Evolutionary conservation across 139 green algal species (phyloP), one percentile per base, ranked within the genome.

Genomic region (Chlorella sp.): DNA sequence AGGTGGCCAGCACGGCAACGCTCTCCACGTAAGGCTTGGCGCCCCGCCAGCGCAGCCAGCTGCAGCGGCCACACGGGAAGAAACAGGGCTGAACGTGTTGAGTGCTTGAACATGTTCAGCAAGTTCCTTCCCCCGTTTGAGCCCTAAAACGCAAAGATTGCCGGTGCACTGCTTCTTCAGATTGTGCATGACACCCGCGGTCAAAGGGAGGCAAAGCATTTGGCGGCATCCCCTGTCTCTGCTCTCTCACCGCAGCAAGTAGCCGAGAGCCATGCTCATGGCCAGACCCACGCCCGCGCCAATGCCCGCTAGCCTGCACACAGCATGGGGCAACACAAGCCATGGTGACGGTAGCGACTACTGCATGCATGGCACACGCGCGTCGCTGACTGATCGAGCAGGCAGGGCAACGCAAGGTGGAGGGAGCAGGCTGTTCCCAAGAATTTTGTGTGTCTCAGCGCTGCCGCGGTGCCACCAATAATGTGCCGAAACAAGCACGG

Each of bases 261-360:
- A 87, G 39, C 91, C 85, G 7, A 91, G 94, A 1, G 78, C 36
- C 2, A 94, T 73, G 14, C 94, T 95, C 68, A 95, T 94, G 30
- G 84, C 86, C n/a, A 97, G 28, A 0, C 96, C 96, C 34, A 96
- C 93, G 30, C 84, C 86, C 2, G 94, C 42, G 9, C 96, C 96
- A 28, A 94, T 93, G 91, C 89, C 69, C 0, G 86, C 69, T 16
- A 92, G 86, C 39, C 89, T 87, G 77, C 60, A 36, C 77, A 57
- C 48, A 57, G 9, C 48, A 57, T 57, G 5, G 48, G 48, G 77
- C 32, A 19, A 60, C 34, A 39, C 18, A 57, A 15, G 28, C 73
- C 15, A 30, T 2, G 28, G n/a, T 42, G 36, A 30, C 73, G 18
- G 40, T 30, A 24, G 73, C 73, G 3, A n/a, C 1, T 24, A 42